A percentile compares a stretch with the other conserved stretches of the same genome.
Evolutionary conservation across 805 yeast species (phyloP).

Genomic region (Saturnispora silvae): DNA sequence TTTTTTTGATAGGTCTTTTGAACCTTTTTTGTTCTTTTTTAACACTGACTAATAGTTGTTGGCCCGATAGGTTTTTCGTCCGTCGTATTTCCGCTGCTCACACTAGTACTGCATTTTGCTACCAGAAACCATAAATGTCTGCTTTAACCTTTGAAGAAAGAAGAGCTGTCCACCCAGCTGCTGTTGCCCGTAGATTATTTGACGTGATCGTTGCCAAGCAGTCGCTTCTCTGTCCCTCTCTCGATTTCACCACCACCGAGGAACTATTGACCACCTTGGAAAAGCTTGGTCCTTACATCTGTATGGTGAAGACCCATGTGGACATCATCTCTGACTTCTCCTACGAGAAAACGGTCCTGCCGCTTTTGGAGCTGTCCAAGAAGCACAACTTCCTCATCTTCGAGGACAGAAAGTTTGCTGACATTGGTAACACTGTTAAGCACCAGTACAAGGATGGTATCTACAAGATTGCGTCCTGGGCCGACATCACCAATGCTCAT

Average conservation of each 20-base stretch:
- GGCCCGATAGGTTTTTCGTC: too few species aligned
- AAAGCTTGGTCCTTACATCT: slow-evolving; percentile 79
- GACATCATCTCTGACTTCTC: slow-evolving; percentile 87
- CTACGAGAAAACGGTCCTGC: slow-evolving; percentile 67
- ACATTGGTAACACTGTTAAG: slow-evolving; percentile 95
- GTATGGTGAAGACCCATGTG: slow-evolving; percentile 88
- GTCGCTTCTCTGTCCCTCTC: slow-evolving; percentile 88
- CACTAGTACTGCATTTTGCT: too few species aligned
- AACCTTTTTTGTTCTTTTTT: too few species aligned
- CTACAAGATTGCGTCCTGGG: slow-evolving; percentile 83
- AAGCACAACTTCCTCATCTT: slow-evolving; percentile 86
- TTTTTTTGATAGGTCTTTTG: too few species aligned
- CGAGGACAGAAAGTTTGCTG: slow-evolving; percentile 97
- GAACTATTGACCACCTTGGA: slow-evolving; percentile 70
- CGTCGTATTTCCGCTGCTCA: too few species aligned
- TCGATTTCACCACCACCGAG: slow-evolving; percentile 73
- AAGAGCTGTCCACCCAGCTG: slow-evolving; percentile 61
- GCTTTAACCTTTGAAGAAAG: slow-evolving; percentile 47
- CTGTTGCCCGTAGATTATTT: slow-evolving; percentile 69
- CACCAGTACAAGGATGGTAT: slow-evolving; percentile 88
- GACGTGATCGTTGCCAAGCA: slow-evolving; percentile 67
- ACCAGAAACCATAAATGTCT: too few species aligned
- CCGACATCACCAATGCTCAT: slow-evolving; percentile 96
- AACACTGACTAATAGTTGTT: too few species aligned
- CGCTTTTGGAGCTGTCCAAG: slow-evolving; percentile 59